A percentile compares a stretch with the other conserved stretches of the same genome.
Conservation (phyloP, 2,329 filamentous ascomycete species). For the Aspergillus glaucus region DNA sequence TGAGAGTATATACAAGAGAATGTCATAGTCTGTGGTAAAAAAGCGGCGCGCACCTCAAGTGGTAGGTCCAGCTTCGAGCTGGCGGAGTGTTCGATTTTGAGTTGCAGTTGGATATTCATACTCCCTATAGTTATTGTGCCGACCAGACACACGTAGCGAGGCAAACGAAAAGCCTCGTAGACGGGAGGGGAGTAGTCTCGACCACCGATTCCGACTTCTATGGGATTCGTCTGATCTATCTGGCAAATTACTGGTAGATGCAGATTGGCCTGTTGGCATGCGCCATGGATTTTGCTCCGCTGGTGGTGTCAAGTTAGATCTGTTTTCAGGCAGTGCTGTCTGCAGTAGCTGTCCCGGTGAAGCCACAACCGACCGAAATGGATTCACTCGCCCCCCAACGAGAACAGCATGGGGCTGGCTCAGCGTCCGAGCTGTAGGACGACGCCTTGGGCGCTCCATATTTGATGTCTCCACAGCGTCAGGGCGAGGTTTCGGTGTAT, state of each 20-base stretch:
- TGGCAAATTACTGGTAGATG: neutral
- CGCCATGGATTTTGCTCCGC: slow-evolving; percentile 2
- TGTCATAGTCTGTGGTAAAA: neutral
- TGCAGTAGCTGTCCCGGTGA: slow-evolving; percentile 33
- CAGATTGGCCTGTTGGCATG: slow-evolving; percentile 1
- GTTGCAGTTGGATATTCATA: neutral
- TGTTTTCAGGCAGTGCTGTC: slow-evolving; percentile 20
- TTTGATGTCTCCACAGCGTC: slow-evolving; percentile 38
- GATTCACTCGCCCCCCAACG: slow-evolving; percentile 25
- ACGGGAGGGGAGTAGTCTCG: slow-evolving; percentile 12
- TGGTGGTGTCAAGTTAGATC: slow-evolving; percentile 13
- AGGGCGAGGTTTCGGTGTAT: slow-evolving; percentile 80
- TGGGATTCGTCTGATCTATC: neutral
- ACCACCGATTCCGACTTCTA: slow-evolving; percentile 4
- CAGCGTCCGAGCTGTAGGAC: slow-evolving; percentile 18
- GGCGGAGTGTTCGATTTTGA: slow-evolving; percentile 11
- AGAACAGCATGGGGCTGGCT: slow-evolving; percentile 31
- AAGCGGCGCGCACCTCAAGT: slow-evolving; percentile 3
- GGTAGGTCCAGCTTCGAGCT: slow-evolving; percentile 16
- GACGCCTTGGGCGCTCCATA: slow-evolving; percentile 27
- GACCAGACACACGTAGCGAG: neutral
- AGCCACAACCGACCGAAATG: slow-evolving; percentile 28
- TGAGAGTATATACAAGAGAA: neutral
- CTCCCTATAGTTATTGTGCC: neutral
- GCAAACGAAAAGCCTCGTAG: slow-evolving; percentile 6